Evolutionary conservation across 2,329 filamentous ascomycete genomes (phyloP), one percentile per base, ranked within the genome.

Genomic region (Epichloe scottii): DNA sequence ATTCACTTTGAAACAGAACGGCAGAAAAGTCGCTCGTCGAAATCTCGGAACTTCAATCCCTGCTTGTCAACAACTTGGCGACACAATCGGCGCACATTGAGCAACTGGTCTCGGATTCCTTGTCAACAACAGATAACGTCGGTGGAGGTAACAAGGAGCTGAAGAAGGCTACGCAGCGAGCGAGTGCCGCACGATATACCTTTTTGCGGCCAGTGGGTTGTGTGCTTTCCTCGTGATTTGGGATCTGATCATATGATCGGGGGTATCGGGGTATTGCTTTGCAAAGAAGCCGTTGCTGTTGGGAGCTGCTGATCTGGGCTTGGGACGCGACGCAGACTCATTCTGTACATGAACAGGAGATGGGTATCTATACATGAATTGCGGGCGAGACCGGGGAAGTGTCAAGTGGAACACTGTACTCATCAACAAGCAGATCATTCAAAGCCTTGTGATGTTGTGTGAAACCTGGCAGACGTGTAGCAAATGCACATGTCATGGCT

Each of bases 1-100:
- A 43, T 21, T 21, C 15, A 46, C 4, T 10, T 14, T 34, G 21
- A 26, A 34, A 53, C 61, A 95, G 88, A 62, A 86, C 85, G 26
- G 89, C 89, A 0, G 89, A 98, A 66, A 88, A 87, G 64, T 95
- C 89, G 1, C 77, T 98, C 5, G 68, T 95, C 3, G 93, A 98
- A 66, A 96, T 98, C 56, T 86, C 89, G 7, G 89, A 95, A 63
- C 74, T 98, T 48, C 93, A 98, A 65, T 88, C 87, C 51, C 83
- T 91, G 50, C 82, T 98, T 12, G 88, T 93, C 40, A 81, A 81
- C 60, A 95, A 96, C 63, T 77, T 98, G 21, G 79, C 84, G 39
- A 84, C 85, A 14, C 93, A 98, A 63, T 85, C 87, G 50, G 89
- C 88, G 51, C 85, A 93, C 59, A 95, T 98, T 55, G 86, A 89